phyloP scores from a whole-genome alignment of 441 rosid genomes.

The Bocquillonia castaneifolia region DNA sequence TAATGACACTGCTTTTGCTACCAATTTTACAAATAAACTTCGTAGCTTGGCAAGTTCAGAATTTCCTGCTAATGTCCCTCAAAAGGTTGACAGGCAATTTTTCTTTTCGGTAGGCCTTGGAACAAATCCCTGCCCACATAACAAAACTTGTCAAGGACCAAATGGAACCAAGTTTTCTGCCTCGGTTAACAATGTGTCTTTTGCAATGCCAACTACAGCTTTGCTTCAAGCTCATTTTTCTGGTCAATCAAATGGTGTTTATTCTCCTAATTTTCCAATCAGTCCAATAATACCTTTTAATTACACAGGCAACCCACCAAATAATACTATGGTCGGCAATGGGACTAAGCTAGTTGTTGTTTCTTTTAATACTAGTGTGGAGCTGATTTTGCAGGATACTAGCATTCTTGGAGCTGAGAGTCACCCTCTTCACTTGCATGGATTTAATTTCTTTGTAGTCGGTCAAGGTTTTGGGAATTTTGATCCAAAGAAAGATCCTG shows the following conservation, averaged over 20 bases:
- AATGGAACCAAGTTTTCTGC: slow-evolving; percentile 36
- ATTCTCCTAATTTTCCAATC: slow-evolving; percentile 29
- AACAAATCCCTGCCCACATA: slow-evolving; percentile 55
- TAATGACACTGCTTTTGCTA: slow-evolving; percentile 53
- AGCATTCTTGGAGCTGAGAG: slow-evolving; percentile 43
- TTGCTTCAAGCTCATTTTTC: slow-evolving; percentile 57
- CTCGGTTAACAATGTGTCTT: slow-evolving; percentile 41
- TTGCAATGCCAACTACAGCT: slow-evolving; percentile 60
- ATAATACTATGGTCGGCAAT: slow-evolving; percentile 34
- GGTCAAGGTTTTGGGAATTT: slow-evolving; percentile 75
- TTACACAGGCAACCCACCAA: slow-evolving; percentile 37
- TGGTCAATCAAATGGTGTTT: slow-evolving; percentile 31
- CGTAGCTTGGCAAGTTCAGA: slow-evolving; percentile 45
- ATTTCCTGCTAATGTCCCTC: slow-evolving; percentile 69
- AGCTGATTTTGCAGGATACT: slow-evolving; percentile 39
- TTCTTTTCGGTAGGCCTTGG: slow-evolving; percentile 69
- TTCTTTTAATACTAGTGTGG: slow-evolving; percentile 56
- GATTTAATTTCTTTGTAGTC: slow-evolving; percentile 66
- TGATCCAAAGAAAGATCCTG: slow-evolving; percentile 51
- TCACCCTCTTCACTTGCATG: slow-evolving; percentile 52
- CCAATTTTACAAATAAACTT: slow-evolving; percentile 43
- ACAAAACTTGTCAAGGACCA: slow-evolving; percentile 78
- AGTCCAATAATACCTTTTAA: slow-evolving; percentile 28
- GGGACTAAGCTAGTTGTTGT: slow-evolving; percentile 53
- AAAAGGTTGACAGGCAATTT: slow-evolving; percentile 42